phyloP scores from a whole-genome alignment of 306 rosid species.

The Trifolium fragiferum region DNA sequence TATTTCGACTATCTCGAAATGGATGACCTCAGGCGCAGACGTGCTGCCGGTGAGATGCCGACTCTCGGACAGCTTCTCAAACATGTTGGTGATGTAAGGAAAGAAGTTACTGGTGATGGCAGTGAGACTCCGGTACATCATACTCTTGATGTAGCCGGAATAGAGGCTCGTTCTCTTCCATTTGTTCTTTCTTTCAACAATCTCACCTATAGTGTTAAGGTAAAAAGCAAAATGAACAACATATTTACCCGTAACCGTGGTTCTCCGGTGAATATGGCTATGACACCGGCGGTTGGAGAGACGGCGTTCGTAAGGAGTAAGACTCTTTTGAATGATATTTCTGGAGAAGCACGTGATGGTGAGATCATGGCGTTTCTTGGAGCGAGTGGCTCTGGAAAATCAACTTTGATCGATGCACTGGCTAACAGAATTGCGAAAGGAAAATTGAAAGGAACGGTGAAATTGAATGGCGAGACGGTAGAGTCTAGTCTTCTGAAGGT shows the following conservation, averaged over 20 bases:
- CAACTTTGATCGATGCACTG: conserved; percentile 86
- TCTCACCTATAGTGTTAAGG: conserved; percentile 79
- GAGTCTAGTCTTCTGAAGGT: conserved; percentile 79
- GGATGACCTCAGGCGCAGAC: conserved; percentile 38
- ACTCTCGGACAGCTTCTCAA: conserved; percentile 79
- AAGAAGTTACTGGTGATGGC: conserved; percentile 73
- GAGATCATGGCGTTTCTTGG: conserved; percentile 92
- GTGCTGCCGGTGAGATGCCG: conserved; percentile 45
- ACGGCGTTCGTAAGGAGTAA: conserved; percentile 54
- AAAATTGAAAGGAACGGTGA: conserved; percentile 76
- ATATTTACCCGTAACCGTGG: conserved; percentile 13
- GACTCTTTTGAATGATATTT: conserved; percentile 76
- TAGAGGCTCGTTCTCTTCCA: conserved; percentile 64
- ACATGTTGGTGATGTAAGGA: conserved; percentile 70
- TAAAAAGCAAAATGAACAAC: conserved; percentile 32
- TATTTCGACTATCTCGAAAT: conserved; percentile 53
- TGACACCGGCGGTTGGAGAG: conserved; percentile 47
- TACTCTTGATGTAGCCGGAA: conserved; percentile 47
- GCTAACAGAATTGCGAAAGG: conserved; percentile 89
- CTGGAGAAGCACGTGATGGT: conserved; percentile 91
- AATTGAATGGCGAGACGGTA: conserved; percentile 76
- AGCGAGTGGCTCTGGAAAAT: conserved; percentile 94
- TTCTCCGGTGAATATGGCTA: conserved; percentile 31
- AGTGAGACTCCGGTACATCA: conserved; percentile 81
- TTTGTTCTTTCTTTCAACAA: conserved; percentile 76